Conservation (phyloP, 2,329 filamentous ascomycete species). For the Zarea fungicola region DNA sequence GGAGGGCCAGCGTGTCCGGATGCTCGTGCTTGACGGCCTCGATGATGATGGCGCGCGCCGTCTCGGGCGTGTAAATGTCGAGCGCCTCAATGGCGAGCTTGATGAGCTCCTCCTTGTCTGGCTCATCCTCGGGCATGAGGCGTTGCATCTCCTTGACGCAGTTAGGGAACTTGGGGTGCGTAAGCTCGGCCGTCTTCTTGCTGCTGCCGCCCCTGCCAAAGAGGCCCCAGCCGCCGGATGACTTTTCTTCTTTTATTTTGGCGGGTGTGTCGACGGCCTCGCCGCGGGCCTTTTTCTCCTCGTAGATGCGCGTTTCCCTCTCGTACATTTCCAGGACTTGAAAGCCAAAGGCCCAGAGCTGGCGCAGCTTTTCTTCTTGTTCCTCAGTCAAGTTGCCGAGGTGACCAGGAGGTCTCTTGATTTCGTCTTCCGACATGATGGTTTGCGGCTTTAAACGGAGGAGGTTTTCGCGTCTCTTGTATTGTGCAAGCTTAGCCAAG, state of each 20-base stretch:
- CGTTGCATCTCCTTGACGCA: constrained; percentile 28
- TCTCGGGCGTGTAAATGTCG: constrained; percentile 64
- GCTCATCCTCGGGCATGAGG: constrained; percentile 43
- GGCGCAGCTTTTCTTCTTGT: constrained; percentile 74
- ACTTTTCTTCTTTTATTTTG: no score
- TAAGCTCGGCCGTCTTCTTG: constrained; percentile 53
- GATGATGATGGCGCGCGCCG: constrained; percentile 73
- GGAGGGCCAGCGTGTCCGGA: constrained; percentile 71
- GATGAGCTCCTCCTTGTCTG: constrained; percentile 83
- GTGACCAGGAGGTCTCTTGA: constrained; percentile 2
- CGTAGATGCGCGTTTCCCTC: constrained; percentile 16
- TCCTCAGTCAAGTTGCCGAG: constrained; percentile 73
- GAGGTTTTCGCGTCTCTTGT: not conserved
- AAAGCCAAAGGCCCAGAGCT: constrained; percentile 70
- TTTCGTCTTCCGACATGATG: constrained; percentile 6
- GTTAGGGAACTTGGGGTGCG: constrained; percentile 41
- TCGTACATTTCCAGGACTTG: constrained; percentile 60
- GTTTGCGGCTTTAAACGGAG: not conserved
- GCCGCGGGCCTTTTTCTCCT: constrained; percentile 22
- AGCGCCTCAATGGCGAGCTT: constrained; percentile 76
- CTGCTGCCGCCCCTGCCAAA: constrained; percentile 6
- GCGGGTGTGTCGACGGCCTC: constrained; percentile 17
- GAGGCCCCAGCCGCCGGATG: constrained; percentile 10
- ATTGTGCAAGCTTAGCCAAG: no score
- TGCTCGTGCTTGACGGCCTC: constrained; percentile 86